A percentile compares a stretch with the other conserved stretches of the same genome.
Evolutionary conservation across 2,329 filamentous ascomycete species (phyloP).

Genomic region (Aspergillus sp.): DNA sequence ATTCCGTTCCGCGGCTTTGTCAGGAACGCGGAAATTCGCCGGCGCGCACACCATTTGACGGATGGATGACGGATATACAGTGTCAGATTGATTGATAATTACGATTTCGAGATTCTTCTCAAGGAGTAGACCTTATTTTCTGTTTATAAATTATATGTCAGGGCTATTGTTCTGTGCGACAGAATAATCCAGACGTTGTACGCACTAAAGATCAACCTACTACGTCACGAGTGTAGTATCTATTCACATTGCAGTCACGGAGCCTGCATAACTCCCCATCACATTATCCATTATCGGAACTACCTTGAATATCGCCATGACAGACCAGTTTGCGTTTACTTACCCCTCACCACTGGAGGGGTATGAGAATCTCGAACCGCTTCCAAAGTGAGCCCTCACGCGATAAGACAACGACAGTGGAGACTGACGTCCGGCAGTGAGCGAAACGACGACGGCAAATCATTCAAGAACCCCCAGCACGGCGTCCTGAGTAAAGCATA

Average conservation of each 20-base stretch:
- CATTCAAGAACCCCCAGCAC: slow-evolving; percentile 64
- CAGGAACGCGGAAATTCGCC: slow-evolving; percentile 14
- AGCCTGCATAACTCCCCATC: too few species aligned
- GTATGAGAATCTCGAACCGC: slow-evolving; percentile 47
- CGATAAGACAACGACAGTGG: not conserved
- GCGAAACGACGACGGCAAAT: slow-evolving; percentile 71
- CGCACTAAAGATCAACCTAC: too few species aligned
- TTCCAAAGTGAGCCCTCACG: slow-evolving; percentile 40
- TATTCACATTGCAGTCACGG: too few species aligned
- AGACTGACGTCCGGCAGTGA: slow-evolving; percentile 43
- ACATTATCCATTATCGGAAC: too few species aligned
- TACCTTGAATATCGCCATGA: slow-evolving; percentile 34
- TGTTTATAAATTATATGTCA: not conserved
- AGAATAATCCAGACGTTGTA: too few species aligned
- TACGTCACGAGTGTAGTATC: too few species aligned
- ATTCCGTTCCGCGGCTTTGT: slow-evolving; percentile 18
- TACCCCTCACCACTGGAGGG: slow-evolving; percentile 56
- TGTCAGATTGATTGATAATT: not conserved
- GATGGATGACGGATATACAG: not conserved
- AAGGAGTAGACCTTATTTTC: not conserved
- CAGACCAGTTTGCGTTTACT: slow-evolving; percentile 51
- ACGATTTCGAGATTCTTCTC: not conserved
- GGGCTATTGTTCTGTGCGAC: not conserved
- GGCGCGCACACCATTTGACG: not conserved
- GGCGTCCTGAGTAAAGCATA: slow-evolving; percentile 66